These are phyloP conservation scores for Eutrema heterophyllum DNA, from an alignment of 345 rosid species.

Conservation along the genomic window DNA sequence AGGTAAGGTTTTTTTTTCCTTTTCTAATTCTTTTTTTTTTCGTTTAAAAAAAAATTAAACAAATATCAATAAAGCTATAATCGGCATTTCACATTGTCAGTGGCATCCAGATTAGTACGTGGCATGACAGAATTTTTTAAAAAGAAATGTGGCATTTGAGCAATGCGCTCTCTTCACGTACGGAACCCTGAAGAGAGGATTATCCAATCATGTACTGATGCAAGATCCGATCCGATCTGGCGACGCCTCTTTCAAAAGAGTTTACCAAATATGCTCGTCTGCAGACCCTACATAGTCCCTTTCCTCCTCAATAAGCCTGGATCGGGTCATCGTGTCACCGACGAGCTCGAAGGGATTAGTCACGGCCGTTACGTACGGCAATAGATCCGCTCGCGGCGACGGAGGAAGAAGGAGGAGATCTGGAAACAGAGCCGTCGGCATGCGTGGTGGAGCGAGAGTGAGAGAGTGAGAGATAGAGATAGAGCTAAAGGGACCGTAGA, in stretches of 20 bases:
- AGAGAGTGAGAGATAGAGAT: too few relatives aligned
- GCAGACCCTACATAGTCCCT: constrained; percentile 81
- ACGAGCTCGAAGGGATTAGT: constrained; percentile 83
- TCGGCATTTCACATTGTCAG: too few relatives aligned
- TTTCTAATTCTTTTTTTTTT: too few relatives aligned
- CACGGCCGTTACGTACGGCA: too few relatives aligned
- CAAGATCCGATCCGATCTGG: constrained; percentile 64
- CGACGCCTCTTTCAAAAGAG: constrained; percentile 62
- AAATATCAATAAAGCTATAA: too few relatives aligned
- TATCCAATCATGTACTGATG: constrained; percentile 62
- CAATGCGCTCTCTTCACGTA: constrained; percentile 66
- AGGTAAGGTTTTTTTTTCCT: too few relatives aligned
- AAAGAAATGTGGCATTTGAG: too few relatives aligned
- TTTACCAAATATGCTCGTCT: constrained; percentile 49
- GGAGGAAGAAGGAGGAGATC: not conserved
- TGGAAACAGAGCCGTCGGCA: not conserved
- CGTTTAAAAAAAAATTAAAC: too few relatives aligned
- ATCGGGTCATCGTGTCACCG: constrained; percentile 49
- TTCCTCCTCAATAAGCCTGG: constrained; percentile 78
- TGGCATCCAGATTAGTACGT: too few relatives aligned
- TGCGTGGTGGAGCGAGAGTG: constrained; percentile 39
- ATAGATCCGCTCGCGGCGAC: constrained; percentile 29
- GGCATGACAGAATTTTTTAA: too few relatives aligned
- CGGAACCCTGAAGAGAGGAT: constrained; percentile 73
- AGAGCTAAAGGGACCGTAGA: too few relatives aligned